These are phyloP conservation scores for Diversispora epigaea DNA, from an alignment of 192 early-diverging fungal genomes.

Conservation along the genomic window DNA sequence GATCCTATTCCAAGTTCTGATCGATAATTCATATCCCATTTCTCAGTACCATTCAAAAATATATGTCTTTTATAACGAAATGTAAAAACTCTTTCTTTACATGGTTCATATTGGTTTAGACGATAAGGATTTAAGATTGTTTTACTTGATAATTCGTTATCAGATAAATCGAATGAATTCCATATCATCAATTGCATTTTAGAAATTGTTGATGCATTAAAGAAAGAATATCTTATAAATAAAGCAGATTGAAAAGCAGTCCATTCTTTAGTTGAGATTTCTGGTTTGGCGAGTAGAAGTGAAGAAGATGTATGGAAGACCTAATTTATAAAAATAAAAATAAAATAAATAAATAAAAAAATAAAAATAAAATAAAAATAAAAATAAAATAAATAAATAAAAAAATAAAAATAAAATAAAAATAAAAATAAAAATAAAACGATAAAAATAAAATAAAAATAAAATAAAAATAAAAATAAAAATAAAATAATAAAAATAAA, in stretches of 20 bases:
- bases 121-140: conserved; percentile 24
- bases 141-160: not conserved
- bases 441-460: too few species aligned
- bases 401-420: too few species aligned
- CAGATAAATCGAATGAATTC: conserved; percentile 22
- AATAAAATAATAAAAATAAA: too few species aligned
- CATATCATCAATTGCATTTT: conserved; percentile 29
- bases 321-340: not conserved
- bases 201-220: conserved; percentile 12
- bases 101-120: not conserved
- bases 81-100: conserved; percentile 5
- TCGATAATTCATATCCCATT: conserved; percentile 20
- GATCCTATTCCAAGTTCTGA: conserved; percentile 11
- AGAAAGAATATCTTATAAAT: conserved; percentile 15
- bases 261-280: conserved; percentile 10
- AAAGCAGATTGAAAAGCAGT: conserved; percentile 20
- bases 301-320: conserved; percentile 20
- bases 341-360: too few species aligned
- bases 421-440: too few species aligned
- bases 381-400: too few species aligned
- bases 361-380: too few species aligned
- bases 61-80: conserved; percentile 16
- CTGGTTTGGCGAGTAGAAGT: not conserved
- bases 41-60: conserved; percentile 4
- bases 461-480: too few species aligned